These are phyloP conservation scores for Corchorus capsularis DNA, from an alignment of 345 rosid genomes.

Conservation along the genomic window DNA sequence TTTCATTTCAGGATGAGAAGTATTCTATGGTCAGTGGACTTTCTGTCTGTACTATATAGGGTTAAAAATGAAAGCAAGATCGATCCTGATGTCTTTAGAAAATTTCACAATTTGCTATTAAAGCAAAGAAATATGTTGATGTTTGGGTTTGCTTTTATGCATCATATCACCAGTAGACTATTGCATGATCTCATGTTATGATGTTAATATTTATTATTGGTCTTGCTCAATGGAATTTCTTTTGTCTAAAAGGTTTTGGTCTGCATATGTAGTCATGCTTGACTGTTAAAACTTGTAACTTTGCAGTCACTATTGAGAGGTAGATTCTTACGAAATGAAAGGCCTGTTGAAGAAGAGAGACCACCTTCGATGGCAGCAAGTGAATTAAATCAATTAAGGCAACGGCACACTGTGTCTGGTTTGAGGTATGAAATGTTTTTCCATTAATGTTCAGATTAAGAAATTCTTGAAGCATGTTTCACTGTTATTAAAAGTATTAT, in stretches of 20 bases:
- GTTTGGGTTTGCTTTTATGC: not conserved
- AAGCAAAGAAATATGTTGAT: not conserved
- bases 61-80: not conserved
- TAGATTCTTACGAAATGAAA: constrained; percentile 90
- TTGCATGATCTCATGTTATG: not conserved
- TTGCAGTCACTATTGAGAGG: constrained; percentile 92
- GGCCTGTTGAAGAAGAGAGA: constrained; percentile 75
- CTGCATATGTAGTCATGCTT: constrained; percentile 4
- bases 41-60: not conserved
- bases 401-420: constrained; percentile 89
- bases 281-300: constrained; percentile 23
- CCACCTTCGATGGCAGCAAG: constrained; percentile 76
- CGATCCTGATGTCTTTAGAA: not conserved
- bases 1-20: not conserved
- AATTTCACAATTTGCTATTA: not conserved
- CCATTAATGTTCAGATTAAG: constrained; percentile 1
- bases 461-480: not conserved
- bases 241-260: not conserved
- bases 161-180: not conserved
- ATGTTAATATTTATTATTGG: not conserved
- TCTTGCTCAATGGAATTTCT: not conserved
- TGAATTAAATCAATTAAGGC: constrained; percentile 90
- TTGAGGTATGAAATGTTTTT: constrained; percentile 57
- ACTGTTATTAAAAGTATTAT: not conserved
- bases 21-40: not conserved